Evolutionary conservation across 306 rosid species (phyloP), one percentile per base, ranked within the genome.

Genomic region (Pueraria montana): DNA sequence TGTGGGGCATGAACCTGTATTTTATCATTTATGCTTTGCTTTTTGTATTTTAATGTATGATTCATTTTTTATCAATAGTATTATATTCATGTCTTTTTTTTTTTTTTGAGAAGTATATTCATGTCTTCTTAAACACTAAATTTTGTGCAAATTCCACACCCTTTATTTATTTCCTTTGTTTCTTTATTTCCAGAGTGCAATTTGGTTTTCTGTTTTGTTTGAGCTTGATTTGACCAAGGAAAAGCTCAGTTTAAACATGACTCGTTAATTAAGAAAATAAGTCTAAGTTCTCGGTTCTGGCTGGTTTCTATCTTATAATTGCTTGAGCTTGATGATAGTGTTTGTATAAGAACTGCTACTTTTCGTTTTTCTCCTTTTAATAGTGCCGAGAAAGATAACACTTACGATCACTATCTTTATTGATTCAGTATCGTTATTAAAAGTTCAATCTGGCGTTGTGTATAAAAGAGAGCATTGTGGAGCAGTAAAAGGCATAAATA

Each of bases 1-100:
- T 11, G 38, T 52, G 62, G 17, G 38, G 74, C 21, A 26, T 50
- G 46, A 59, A 63, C 23, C 50, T 50, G 9, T 75, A 42, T 36
- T 17, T n/a, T n/a, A n/a, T n/a, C n/a, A n/a, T n/a, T 42, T 64
- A 18, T 43, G 4, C 63, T 30, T 21, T 68, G 58, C 3, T 10
- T 27, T 55, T 56, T 76, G 48, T 76, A 3, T 46, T 46, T 11
- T 45, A 59, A 1, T 77, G 48, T 32, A 56, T 66, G 62, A 55
- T 55, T 27, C 16, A 30, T 76, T 67, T 38, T 65, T 27, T 24
- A 23, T 32, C 30, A 27, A 14, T 74, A 34, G 30, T 62, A 2
- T 7, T 74, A 38, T 43, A 5, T 74, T 40, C 13, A 1, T 49
- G 18, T 61, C 59, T n/a, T n/a, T 30, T 30, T 30, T 30, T 30